Evolutionary conservation across 2,329 filamentous ascomycete genomes (phyloP).

Genomic region (Stagonosporopsis cucurbitacearum): DNA sequence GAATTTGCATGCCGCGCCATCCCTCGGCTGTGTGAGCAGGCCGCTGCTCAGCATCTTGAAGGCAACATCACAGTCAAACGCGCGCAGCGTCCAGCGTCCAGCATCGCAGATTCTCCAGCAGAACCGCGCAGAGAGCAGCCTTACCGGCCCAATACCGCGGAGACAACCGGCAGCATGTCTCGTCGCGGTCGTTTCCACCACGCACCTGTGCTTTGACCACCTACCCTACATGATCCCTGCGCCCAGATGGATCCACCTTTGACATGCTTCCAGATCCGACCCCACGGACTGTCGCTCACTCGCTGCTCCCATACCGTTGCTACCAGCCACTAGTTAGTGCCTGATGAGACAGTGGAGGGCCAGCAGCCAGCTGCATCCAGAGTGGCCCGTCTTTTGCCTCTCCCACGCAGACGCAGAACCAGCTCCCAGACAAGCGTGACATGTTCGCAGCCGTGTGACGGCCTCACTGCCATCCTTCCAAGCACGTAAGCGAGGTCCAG

Average conservation of each 20-base stretch:
- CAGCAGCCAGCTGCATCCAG: slow-evolving; percentile 14
- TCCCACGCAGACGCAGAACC: background rate
- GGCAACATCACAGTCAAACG: slow-evolving; percentile 5
- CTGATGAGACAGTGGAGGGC: slow-evolving; percentile 11
- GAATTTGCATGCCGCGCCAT: slow-evolving; percentile 12
- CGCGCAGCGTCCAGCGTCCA: slow-evolving; percentile 8
- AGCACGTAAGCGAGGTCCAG: slow-evolving; percentile 26
- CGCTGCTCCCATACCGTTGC: background rate
- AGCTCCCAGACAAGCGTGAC: slow-evolving; percentile 2
- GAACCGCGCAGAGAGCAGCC: slow-evolving; percentile 3
- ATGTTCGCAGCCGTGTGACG: slow-evolving; percentile 22
- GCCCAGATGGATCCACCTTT: slow-evolving; percentile 18
- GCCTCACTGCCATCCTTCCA: slow-evolving; percentile 22
- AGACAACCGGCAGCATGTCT: slow-evolving; percentile 17
- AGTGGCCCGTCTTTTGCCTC: background rate
- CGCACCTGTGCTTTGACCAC: slow-evolving; percentile 21
- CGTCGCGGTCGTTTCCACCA: slow-evolving; percentile 23
- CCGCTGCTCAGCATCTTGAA: slow-evolving; percentile 9
- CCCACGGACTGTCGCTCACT: slow-evolving; percentile 17
- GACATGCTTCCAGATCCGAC: slow-evolving; percentile 34
- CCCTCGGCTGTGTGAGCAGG: slow-evolving; percentile 15
- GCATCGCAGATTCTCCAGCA: background rate
- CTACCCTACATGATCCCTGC: slow-evolving; percentile 23
- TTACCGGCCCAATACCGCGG: slow-evolving; percentile 7
- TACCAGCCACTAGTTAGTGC: slow-evolving; percentile 15